These are phyloP conservation scores for Leonotis leonurus DNA, from an alignment of 257 asterid species.

Conservation along the genomic window DNA sequence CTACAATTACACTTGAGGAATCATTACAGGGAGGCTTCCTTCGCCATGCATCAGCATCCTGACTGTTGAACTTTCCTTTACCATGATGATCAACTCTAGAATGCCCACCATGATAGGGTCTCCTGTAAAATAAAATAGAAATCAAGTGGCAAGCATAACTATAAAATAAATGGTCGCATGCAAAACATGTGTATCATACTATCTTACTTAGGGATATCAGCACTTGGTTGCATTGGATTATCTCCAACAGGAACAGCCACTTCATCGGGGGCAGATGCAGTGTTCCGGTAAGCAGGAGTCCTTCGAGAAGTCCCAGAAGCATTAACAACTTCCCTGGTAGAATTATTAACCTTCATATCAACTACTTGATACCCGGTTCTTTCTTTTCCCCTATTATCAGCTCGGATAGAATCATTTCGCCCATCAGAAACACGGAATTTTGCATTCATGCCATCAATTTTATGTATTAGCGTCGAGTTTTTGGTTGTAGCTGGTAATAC, in stretches of 20 bases:
- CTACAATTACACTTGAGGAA: conserved; percentile 20
- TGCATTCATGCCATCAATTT: conserved; percentile 77
- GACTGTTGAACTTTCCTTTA: conserved; percentile 46
- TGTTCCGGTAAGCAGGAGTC: conserved; percentile 24
- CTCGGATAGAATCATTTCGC: conserved; percentile 27
- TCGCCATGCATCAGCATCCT: conserved; percentile 54
- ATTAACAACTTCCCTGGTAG: conserved; percentile 27
- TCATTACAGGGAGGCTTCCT: conserved; percentile 40
- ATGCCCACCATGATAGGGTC: conserved; percentile 43
- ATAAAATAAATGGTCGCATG: not conserved
- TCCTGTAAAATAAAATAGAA: conserved; percentile 39
- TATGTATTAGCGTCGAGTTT: conserved; percentile 58
- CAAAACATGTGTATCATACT: not conserved
- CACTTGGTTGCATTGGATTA: conserved; percentile 33
- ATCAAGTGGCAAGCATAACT: conserved; percentile 15
- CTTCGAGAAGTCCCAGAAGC: conserved; percentile 26
- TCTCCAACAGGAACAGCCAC: conserved; percentile 31
- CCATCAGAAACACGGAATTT: conserved; percentile 69
- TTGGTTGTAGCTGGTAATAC: conserved; percentile 31
- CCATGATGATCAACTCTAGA: conserved; percentile 46
- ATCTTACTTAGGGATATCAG: conserved; percentile 48
- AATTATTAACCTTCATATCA: conserved; percentile 25
- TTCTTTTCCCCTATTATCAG: conserved; percentile 34
- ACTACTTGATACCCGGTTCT: conserved; percentile 27
- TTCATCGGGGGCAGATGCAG: conserved; percentile 26